Evolutionary conservation across 108 stramenopile species (phyloP), one percentile per base, ranked within the genome.

Genomic region (Cylindrotheca fusiformis): DNA sequence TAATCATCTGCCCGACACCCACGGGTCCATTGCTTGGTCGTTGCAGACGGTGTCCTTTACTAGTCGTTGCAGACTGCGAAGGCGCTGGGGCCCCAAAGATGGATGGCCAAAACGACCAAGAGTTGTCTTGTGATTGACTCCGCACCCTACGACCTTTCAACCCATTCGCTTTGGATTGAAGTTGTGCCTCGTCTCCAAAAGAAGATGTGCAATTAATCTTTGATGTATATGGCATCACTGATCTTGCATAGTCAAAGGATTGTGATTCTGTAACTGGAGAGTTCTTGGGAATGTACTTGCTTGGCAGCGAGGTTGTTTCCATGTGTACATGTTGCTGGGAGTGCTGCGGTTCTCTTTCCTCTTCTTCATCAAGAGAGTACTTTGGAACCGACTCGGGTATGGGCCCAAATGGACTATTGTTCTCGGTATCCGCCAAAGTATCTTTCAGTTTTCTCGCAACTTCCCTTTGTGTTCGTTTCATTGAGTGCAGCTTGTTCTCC

Each of bases 401-500:
- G 4, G 60, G 60, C 30, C 60, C 60, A 50, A 62, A 62, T 18
- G 46, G 44, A 20, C 26, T 26, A 4, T 18, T 22, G 3, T 48
- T 3, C 5, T 48, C 48, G 1, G 28, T 45, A 10, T 19, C 24
- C 14, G 8, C 48, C n/a, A 50, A n/a, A 47, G 50, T 31, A 5
- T 23, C 48, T 17, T 62, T 3, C 21, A 48, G 48, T 8, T 30
- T 48, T 20, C 10, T 12, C 1, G 20, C 14, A 17, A 50, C 47
- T 26, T 19, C 17, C 18, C 27, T n/a, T 1, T 45, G 60, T 0
- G 26, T 0, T 2, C 14, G 17, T 2, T 6, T 12, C 5, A 62
- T 18, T 30, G 22, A 21, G 8, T 31, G 14, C 5, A 50, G 17
- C 18, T 49, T 48, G 28, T 27, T 50, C 30, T 62, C 60, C 21